Evolutionary conservation across 2,329 filamentous ascomycete species (phyloP).

Genomic region (Ophiostoma angusticollis): DNA sequence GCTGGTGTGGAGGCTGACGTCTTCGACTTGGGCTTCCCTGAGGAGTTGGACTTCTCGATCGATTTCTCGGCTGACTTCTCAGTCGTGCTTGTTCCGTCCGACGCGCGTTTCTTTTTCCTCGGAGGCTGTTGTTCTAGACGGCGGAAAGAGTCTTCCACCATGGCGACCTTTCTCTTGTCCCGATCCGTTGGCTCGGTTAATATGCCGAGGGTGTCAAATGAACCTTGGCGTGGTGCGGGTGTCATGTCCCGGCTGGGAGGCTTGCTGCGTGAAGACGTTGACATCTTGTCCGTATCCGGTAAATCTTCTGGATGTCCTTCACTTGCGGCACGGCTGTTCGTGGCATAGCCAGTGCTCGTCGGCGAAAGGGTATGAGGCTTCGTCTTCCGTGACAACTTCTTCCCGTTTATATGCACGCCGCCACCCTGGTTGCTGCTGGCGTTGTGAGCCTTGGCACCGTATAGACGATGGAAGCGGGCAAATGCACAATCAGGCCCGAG

Average conservation of each 20-base stretch:
- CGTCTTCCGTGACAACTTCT: conserved; percentile 38
- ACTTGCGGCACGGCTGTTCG: conserved; percentile 51
- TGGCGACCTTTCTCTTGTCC: conserved; percentile 54
- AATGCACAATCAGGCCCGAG: conserved; percentile 50
- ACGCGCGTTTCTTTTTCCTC: conserved; percentile 50
- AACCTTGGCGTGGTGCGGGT: conserved; percentile 42
- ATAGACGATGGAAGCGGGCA: conserved; percentile 47
- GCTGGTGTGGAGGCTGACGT: conserved; percentile 7
- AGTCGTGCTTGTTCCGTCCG: conserved; percentile 33
- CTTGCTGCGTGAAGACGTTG: conserved; percentile 47
- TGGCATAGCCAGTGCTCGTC: conserved; percentile 48
- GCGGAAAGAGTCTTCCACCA: conserved; percentile 51
- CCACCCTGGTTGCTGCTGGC: neutral
- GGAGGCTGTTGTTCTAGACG: conserved; percentile 46
- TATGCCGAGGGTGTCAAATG: conserved; percentile 46
- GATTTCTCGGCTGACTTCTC: conserved; percentile 7
- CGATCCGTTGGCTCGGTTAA: conserved; percentile 52
- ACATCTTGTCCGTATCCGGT: conserved; percentile 38
- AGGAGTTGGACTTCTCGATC: conserved; percentile 5
- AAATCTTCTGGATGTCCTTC: conserved; percentile 46
- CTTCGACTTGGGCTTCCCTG: conserved; percentile 18
- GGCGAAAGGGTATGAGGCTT: conserved; percentile 46
- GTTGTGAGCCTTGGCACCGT: conserved; percentile 33
- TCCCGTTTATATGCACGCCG: conserved; percentile 16
- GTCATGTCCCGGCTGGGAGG: conserved; percentile 54